Percentiles rank a stretch among this genome's conserved stretches.
Conservation (phyloP, 306 rosid species). For the Sophora flavescens region DNA sequence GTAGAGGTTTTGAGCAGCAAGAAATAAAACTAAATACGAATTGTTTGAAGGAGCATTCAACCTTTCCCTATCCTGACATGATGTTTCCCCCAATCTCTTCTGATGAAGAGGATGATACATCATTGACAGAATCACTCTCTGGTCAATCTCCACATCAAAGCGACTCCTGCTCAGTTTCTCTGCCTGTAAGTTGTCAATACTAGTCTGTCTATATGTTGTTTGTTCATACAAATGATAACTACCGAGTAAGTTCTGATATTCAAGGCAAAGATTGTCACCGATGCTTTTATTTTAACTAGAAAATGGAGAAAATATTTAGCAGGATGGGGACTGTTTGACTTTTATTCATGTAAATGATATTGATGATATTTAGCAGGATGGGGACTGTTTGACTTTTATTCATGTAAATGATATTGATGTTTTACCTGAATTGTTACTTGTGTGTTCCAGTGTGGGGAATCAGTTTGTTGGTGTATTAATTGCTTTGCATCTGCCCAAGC, state of each 20-base stretch:
- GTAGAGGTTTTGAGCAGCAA: slow-evolving; percentile 18
- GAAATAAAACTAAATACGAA: slow-evolving; percentile 36
- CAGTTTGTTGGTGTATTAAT: neutral
- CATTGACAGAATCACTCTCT: slow-evolving; percentile 40
- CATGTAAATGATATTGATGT: neutral
- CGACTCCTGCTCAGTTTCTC: slow-evolving; percentile 53
- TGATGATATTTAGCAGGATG: too few species aligned
- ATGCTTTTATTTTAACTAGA: slow-evolving; percentile 1
- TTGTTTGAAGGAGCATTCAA: slow-evolving; percentile 49
- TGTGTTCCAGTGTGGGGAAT: neutral
- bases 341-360: too few species aligned
- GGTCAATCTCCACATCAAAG: slow-evolving; percentile 47
- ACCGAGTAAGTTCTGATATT: neutral
- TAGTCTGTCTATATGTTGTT: slow-evolving; percentile 6
- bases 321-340: neutral
- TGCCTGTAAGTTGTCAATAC: slow-evolving; percentile 59
- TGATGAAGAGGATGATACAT: slow-evolving; percentile 49
- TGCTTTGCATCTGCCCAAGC: neutral
- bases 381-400: neutral
- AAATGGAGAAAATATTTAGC: neutral
- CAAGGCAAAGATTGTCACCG: neutral
- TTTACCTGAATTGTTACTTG: neutral
- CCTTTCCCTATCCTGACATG: slow-evolving; percentile 55
- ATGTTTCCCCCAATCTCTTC: slow-evolving; percentile 47
- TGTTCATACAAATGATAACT: neutral